These are phyloP conservation scores for Sonneratia caseolaris DNA, from an alignment of 345 rosid genomes.

Conservation along the genomic window DNA sequence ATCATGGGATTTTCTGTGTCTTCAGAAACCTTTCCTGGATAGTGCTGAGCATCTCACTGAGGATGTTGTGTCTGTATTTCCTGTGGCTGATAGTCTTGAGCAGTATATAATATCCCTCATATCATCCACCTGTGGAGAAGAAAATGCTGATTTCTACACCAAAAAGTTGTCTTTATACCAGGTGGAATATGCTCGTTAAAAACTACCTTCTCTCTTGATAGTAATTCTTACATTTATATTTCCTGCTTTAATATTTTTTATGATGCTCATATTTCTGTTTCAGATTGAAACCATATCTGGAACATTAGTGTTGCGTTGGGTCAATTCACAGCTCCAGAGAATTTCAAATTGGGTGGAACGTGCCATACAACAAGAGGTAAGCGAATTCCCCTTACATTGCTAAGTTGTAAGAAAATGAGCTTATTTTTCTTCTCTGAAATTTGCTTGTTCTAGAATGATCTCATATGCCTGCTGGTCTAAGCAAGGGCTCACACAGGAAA, in stretches of 20 bases:
- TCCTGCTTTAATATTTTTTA: neutral
- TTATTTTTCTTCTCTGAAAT: neutral
- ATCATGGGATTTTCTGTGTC: conserved; percentile 7
- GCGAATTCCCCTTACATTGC: conserved; percentile 1
- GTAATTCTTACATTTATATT: neutral
- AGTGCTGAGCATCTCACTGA: conserved; percentile 82
- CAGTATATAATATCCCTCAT: conserved; percentile 60
- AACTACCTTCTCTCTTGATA: neutral
- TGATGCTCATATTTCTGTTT: conserved; percentile 1
- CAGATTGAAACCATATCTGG: conserved; percentile 91
- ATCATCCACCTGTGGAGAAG: conserved; percentile 49
- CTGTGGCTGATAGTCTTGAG: conserved; percentile 87
- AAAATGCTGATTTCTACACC: conserved; percentile 46
- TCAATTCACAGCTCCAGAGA: conserved; percentile 85
- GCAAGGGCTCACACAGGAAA: neutral
- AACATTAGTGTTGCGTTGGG: conserved; percentile 88
- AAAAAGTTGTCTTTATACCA: conserved; percentile 66
- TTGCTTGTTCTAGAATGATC: neutral
- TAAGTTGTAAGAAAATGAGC: neutral
- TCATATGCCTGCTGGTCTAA: neutral
- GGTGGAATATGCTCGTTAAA: conserved; percentile 29
- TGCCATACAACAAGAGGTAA: conserved; percentile 88
- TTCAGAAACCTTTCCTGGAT: conserved; percentile 94
- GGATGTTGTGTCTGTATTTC: conserved; percentile 85
- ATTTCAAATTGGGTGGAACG: conserved; percentile 93